Evolutionary conservation across 257 asterid genomes (phyloP), one percentile per base, ranked within the genome.

Genomic region (Cruciata laevipes): DNA sequence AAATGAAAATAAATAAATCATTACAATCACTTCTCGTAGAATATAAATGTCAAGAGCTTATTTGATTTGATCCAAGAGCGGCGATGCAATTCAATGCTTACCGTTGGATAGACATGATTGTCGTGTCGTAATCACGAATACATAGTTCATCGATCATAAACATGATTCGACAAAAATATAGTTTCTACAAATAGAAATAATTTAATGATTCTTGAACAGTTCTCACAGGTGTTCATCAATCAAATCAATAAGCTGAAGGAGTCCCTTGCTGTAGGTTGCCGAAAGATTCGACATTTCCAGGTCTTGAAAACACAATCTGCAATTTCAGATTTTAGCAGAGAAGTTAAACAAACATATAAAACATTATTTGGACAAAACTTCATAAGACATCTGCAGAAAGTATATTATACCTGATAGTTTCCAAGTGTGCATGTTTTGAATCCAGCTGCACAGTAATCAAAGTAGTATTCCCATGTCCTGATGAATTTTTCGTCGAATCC

Each of bases 381-480:
- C 3, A 37, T 32, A 4, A 31, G 66, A 6, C 1, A 31, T 14
- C 25, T 31, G 31, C 40, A 23, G 37, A 24, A 24, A 7, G 27
- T 5, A 27, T 13, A 3, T 0, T 59, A 8, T 61, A 88, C 99
- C 95, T 94, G 97, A 77, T 90, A 94, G 65, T 82, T 77, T 76
- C 93, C 97, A 3, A 94, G 87, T 4, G 96, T 88, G 70, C 95
- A 88, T n/a, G 95, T 77, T 75, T 82, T 90, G 77, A 94, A 94
- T 65, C 97, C 99, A 30, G 99, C 96, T 5, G 93, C 95, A 71
- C 91, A 90, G 65, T 94, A 94, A 75, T 90, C 96, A 49, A 94
- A 94, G 76, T 90, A 94, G 75, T 94, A 94, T 72, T 88, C 97
- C 99, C 99, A 94, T n/a, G 97, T 94, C 73, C 99, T 69, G 74